Evolutionary conservation across 2,329 filamentous ascomycete genomes (phyloP), one percentile per base, ranked within the genome.

Genomic region (Metarhizium rileyi): DNA sequence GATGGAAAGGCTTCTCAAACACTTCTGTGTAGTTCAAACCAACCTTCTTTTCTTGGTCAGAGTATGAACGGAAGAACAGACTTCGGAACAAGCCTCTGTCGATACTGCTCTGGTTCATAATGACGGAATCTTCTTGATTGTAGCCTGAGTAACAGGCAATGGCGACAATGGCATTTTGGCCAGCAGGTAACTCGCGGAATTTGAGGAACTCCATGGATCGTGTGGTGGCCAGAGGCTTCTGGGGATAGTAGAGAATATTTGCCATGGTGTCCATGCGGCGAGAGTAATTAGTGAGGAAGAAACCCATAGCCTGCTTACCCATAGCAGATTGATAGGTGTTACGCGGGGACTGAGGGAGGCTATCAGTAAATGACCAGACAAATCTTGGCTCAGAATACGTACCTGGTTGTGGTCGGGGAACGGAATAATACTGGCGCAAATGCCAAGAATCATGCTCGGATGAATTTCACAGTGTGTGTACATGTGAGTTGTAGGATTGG

Each of bases 251-350:
- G 4, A 98, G 81, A 64, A 98, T 95, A 61, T 98, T 98, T 60
- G 91, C 87, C 93, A 98, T 98, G 4, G 93, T 98, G 64, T 98
- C 93, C 91, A 98, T 97, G 55, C 93, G 90, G 54, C 91, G 83
- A 38, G 88, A 85, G 68, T 95, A 98, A 66, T 98, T 98, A 12
- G 94, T 98, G 50, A 98, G 77, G 73, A 95, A 96, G 60, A 97
- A 90, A 64, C 94, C 93, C 94, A 98, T 98, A 54, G 93, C 93
- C 79, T 98, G 93, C 72, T 98, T 98, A 75, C 94, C 93, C 93
- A 98, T 98, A 65, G 93, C 93, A 61, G 91, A 96, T 71, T 97
- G 91, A 69, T 96, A 98, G 4, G 91, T 97, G 66, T 98, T 98
- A 86, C 93, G 86, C 57, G 93, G 93, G 55, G 91, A 97, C 80